Conservation (phyloP, 2,329 filamentous ascomycete genomes). For the Aspergillus versicolor region DNA sequence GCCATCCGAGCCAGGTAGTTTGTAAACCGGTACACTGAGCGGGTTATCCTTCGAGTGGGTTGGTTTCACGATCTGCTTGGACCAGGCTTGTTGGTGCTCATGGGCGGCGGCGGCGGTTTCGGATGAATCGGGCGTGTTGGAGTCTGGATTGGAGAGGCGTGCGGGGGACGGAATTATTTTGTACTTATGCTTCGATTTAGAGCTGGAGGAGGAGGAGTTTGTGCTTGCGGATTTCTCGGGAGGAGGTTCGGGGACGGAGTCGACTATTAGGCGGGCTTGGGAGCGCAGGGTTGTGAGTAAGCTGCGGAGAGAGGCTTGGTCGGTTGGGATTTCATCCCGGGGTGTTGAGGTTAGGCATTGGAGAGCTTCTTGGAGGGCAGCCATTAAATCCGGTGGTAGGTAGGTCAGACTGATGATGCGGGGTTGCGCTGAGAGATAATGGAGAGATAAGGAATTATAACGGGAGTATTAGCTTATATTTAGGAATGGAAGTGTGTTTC, state of each 20-base stretch:
- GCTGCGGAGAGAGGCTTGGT: constrained; percentile 49
- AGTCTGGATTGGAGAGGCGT: constrained; percentile 31
- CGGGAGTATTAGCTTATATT: too few relatives aligned
- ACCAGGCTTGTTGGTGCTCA: constrained; percentile 74
- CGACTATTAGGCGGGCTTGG: constrained; percentile 68
- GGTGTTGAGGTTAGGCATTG: constrained; percentile 56
- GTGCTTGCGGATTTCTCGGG: constrained; percentile 9
- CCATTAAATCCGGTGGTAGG: constrained; percentile 42
- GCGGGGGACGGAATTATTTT: constrained; percentile 51
- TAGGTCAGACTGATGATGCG: neutral
- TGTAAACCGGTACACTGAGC: constrained; percentile 74
- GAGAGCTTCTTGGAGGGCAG: constrained; percentile 59
- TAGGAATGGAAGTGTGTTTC: too few relatives aligned
- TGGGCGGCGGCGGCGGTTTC: constrained; percentile 49
- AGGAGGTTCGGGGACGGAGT: constrained; percentile 67
- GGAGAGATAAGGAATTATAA: too few relatives aligned
- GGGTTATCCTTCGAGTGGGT: constrained; percentile 71
- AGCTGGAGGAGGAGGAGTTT: neutral
- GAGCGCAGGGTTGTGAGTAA: constrained; percentile 63
- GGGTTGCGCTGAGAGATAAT: neutral
- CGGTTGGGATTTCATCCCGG: constrained; percentile 51
- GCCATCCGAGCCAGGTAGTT: constrained; percentile 74
- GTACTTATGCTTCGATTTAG: neutral
- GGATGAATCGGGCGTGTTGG: too few relatives aligned
- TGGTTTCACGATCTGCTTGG: constrained; percentile 63